Percentiles rank a stretch among this genome's conserved stretches.
Conservation (phyloP, 768 basidiomycete species). For the Pleurotus tuber-regium region DNA sequence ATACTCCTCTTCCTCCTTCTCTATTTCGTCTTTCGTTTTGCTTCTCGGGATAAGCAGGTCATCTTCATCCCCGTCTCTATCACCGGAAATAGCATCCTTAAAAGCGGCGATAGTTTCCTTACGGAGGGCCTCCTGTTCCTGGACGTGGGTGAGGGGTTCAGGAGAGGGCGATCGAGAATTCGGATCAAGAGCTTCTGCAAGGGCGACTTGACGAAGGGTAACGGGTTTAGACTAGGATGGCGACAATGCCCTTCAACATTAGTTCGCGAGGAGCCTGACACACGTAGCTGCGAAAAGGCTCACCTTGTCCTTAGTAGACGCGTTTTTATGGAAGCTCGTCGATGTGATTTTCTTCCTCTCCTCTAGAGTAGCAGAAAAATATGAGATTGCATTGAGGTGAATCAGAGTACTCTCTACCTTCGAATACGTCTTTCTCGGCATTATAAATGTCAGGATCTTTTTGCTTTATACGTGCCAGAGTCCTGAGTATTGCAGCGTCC, state of each 20-base stretch:
- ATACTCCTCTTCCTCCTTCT: conserved; percentile 85
- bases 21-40: conserved; percentile 74
- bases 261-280: not conserved
- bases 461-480: conserved; percentile 78
- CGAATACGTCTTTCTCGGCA: conserved; percentile 64
- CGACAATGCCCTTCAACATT: not conserved
- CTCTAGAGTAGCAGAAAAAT: conserved; percentile 40
- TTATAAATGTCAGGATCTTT: conserved; percentile 88
- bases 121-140: conserved; percentile 75
- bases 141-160: conserved; percentile 60
- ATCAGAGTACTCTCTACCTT: conserved; percentile 48
- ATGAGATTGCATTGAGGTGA: not conserved
- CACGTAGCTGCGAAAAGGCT: conserved; percentile 5
- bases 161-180: conserved; percentile 62
- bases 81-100: conserved; percentile 40
- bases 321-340: conserved; percentile 22
- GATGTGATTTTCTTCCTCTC: conserved; percentile 54
- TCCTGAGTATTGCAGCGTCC: conserved; percentile 92
- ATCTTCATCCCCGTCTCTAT: conserved; percentile 43
- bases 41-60: conserved; percentile 73
- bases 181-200: conserved; percentile 56
- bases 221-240: conserved; percentile 60
- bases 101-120: conserved; percentile 87
- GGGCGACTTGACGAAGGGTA: conserved; percentile 70
- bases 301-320: conserved; percentile 54